Base-by-base conservation (phyloP, 2,329 filamentous ascomycete species). In the Aureobasidium leucospermi region DNA sequence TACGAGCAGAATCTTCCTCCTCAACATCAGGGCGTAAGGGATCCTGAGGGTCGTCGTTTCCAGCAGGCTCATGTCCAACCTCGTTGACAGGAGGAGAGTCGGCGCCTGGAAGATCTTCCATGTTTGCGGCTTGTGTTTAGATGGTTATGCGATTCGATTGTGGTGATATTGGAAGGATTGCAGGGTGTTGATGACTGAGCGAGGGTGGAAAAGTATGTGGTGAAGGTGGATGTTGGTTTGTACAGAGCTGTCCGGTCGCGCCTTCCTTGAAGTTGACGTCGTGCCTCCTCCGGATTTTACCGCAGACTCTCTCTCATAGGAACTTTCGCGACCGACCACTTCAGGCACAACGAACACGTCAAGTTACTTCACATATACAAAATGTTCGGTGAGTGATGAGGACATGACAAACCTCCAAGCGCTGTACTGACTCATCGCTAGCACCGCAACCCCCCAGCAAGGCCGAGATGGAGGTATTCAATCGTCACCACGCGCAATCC, bases 381-480 rank as follows among this genome's bases (percentile, higher is more conserved):
- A 38, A 57, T 57, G 53, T 57, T 57, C 53, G 53, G 53, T 57
- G 7, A 46, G 41, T 47, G 13, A 13, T 19, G 7, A 28, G 4
- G 19, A 9, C 41, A 10, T 29, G 3, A 6, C 10, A 2, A 9
- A 19, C 3, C 0, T 34, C 5, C 23, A 15, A 9, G 13, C 39
- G 2, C 28, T 2, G 13, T 23, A 43, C 51, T 55, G 51, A 55
- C 51, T 9, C 8, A 6, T 1, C 23, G 2, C 38, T 7, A 87
- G 84, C 84, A 78, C 84, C 88, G 75, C 86, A 87, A 71, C 85
- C 85, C 72, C 81, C 85, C 68, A 84, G 84, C 61, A 77, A 82
- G 61, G 85, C 86, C 73, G 87, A 92, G 81, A 81, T 92, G 71
- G 81, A 80, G 70, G 78, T 68, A 29, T 47, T 36, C 1, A 6